A percentile compares a stretch with the other conserved stretches of the same genome.
Conservation (phyloP, 257 asterid species). For the Solanum habrochaites region DNA sequence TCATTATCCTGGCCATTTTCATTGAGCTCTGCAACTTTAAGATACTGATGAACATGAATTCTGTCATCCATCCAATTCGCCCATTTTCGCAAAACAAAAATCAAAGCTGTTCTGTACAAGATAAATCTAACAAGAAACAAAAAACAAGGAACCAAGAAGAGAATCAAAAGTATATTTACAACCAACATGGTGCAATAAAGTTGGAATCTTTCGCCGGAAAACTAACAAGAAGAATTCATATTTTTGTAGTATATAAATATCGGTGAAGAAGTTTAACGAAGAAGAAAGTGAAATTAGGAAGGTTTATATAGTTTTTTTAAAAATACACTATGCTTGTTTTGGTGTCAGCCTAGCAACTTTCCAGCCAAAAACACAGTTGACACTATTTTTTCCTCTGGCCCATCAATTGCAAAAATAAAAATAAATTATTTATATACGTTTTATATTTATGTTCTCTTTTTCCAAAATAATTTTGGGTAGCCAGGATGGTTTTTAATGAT, state of each 20-base stretch:
- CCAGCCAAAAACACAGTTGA: neutral
- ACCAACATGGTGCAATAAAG: constrained; percentile 13
- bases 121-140: constrained; percentile 33
- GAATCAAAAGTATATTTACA: constrained; percentile 6
- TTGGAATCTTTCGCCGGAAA: neutral
- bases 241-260: neutral
- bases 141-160: constrained; percentile 3
- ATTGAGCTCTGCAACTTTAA: constrained; percentile 48
- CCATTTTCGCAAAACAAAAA: constrained; percentile 35
- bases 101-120: constrained; percentile 59
- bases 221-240: neutral
- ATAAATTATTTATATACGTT: too few relatives aligned
- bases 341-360: neutral
- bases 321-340: neutral
- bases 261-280: neutral
- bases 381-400: neutral
- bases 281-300: neutral
- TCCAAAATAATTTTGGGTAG: neutral
- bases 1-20: constrained; percentile 73
- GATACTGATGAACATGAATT: constrained; percentile 57
- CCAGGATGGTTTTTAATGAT: too few relatives aligned
- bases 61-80: constrained; percentile 42
- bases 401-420: neutral
- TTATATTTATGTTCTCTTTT: neutral
- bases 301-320: neutral